Evolutionary conservation across 768 basidiomycete genomes (phyloP), one percentile per base, ranked within the genome.

Genomic region (Hericium coralloides): DNA sequence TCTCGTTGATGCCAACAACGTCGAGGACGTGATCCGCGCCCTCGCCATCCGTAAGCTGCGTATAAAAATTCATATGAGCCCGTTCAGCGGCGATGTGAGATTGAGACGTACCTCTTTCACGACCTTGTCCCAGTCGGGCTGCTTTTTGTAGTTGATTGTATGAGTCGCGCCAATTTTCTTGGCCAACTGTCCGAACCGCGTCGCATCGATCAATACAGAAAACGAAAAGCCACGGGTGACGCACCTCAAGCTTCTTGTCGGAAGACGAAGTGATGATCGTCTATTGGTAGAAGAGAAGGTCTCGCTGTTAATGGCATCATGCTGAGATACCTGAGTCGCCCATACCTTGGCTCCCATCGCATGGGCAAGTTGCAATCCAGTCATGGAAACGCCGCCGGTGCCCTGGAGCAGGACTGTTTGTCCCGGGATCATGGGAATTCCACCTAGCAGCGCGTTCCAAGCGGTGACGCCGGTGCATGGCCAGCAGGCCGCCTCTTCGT

Each of bases 201-300:
- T 45, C 31, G 3, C 3, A 43, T 37, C 15, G 20, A 14, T 17
- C 25, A 14, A 26, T 3, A 31, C 31, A 31, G 31, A 31, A 6
- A 31, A 31, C 31, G 1, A 9, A 25, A 26, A 3, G 26, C n/a
- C 18, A 54, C 22, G 26, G 8, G 2, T 15, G 9, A 14, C 20
- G 10, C 18, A 54, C 53, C 22, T 77, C 72, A 15, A 85, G 72
- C 62, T 88, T 89, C 48, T 76, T 74, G 61, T 86, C 82, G 0
- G 82, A 82, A 0, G 83, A 85, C 0, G 84, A 86, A 0, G 85
- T 87, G 60, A 89, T 84, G 56, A 85, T 83, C 1, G 69, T 77
- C 55, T 55, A 26, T 31, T n/a, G n/a, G n/a, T n/a, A n/a, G 10
- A 6, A 31, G 31, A 31, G 8, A 31, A 31, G 31, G 31, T 31